Conservation (phyloP, 805 yeast species). For the Kodamaea neixiangensis region DNA sequence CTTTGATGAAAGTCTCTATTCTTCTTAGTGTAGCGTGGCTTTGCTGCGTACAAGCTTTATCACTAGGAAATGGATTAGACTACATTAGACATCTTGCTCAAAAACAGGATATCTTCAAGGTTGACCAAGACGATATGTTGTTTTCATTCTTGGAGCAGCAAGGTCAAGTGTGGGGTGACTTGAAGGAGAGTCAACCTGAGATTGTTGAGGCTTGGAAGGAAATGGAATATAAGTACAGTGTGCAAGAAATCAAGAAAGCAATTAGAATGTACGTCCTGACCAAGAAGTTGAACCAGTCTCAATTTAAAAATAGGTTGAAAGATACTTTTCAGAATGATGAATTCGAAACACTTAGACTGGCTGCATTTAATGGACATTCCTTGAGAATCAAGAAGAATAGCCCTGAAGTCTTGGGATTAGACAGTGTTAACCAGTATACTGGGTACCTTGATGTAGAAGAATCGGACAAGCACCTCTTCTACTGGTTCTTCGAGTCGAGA, state of each 20-base stretch:
- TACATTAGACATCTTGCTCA: not conserved
- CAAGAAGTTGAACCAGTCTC: conserved; percentile 4
- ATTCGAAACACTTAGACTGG: conserved; percentile 14
- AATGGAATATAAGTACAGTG: conserved; percentile 5
- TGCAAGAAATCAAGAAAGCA: conserved; percentile 5
- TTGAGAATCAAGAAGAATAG: conserved; percentile 33
- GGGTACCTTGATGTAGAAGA: conserved; percentile 41
- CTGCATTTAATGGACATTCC: conserved; percentile 26
- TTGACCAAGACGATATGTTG: not conserved
- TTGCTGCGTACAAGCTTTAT: conserved; percentile 7
- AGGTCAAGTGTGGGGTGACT: conserved; percentile 7
- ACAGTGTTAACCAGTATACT: conserved; percentile 38
- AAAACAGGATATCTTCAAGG: conserved; percentile 3
- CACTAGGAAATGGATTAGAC: conserved; percentile 7
- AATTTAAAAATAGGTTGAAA: conserved; percentile 15
- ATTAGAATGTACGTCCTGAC: conserved; percentile 7
- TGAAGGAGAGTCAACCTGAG: conserved; percentile 8
- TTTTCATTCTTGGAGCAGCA: conserved; percentile 7
- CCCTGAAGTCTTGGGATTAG: conserved; percentile 40
- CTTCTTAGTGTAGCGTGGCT: conserved; percentile 1
- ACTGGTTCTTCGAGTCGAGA: conserved; percentile 36
- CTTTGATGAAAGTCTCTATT: conserved; percentile 5
- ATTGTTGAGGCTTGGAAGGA: conserved; percentile 8
- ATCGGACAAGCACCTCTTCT: conserved; percentile 33
- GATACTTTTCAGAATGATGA: conserved; percentile 7